A percentile compares a stretch with the other conserved stretches of the same genome.
Conservation (phyloP, 2,329 filamentous ascomycete species). For the Ophiocordyceps australis region DNA sequence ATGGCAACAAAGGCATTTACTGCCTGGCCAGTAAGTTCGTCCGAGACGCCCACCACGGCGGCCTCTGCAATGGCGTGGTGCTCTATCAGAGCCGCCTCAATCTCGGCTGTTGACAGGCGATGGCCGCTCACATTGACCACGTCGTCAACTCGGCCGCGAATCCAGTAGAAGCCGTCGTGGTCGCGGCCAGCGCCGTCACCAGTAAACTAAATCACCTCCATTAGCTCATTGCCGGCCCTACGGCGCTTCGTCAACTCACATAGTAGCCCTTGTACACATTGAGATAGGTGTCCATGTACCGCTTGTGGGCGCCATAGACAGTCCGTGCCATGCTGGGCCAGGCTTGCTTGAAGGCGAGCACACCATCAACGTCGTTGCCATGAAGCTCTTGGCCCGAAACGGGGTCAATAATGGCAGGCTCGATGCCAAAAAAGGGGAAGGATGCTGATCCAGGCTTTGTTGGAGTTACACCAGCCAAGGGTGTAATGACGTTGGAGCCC, state of each 20-base stretch:
- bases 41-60: conserved; percentile 80
- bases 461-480: conserved; percentile 79
- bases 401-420: conserved; percentile 93
- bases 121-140: conserved; percentile 97
- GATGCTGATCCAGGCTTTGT: conserved; percentile 95
- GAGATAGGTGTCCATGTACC: conserved; percentile 97
- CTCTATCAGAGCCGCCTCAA: conserved; percentile 91
- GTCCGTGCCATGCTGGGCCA: conserved; percentile 99
- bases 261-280: conserved; percentile 98
- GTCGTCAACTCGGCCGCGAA: conserved; percentile 92
- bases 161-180: conserved; percentile 99
- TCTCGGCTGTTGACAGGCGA: conserved; percentile 90
- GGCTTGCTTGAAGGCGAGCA: conserved; percentile 88
- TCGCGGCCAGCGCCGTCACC: conserved; percentile 91
- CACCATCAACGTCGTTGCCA: conserved; percentile 94
- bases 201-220: conserved; percentile 42
- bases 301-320: conserved; percentile 93
- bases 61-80: conserved; percentile 82
- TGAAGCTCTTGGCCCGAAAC: conserved; percentile 84
- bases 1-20: conserved; percentile 93
- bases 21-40: conserved; percentile 91
- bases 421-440: conserved; percentile 94
- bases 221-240: background rate
- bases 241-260: conserved; percentile 52
- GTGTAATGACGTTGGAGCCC: conserved; percentile 88